Evolutionary conservation across 192 early-diverging fungal species (phyloP).

Genomic region (Linnemannia hyalina): DNA sequence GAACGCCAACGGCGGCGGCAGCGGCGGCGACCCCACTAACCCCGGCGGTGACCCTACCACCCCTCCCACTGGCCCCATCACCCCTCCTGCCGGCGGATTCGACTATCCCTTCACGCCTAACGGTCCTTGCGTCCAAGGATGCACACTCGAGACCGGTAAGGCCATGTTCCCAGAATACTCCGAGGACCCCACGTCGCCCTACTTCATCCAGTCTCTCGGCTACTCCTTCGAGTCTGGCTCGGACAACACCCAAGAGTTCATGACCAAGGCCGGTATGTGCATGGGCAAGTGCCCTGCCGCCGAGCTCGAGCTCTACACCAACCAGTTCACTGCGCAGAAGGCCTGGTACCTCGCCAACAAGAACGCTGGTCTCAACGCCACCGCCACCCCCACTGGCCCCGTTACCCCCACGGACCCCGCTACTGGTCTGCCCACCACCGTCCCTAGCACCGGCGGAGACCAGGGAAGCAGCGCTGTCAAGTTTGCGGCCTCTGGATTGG

Average conservation of each 20-base stretch:
- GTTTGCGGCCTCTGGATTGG: constrained; percentile 14
- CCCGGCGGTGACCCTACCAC: background rate
- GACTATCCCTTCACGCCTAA: constrained; percentile 26
- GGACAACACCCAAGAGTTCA: constrained; percentile 13
- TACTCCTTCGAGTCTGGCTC: constrained; percentile 22
- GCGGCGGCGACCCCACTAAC: background rate
- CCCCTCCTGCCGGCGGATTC: constrained; percentile 20
- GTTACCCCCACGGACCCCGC: background rate
- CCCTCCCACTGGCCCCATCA: background rate
- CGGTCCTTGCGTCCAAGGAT: constrained; percentile 21
- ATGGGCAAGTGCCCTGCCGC: constrained; percentile 9
- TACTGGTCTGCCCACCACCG: background rate
- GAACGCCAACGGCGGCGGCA: background rate
- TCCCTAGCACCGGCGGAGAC: background rate
- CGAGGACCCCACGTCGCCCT: constrained; percentile 28
- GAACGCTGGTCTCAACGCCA: background rate
- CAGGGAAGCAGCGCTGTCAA: background rate
- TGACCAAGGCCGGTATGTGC: constrained; percentile 25
- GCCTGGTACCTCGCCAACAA: constrained; percentile 14
- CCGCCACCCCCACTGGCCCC: constrained; percentile 7
- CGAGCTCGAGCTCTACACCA: constrained; percentile 13
- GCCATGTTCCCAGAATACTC: constrained; percentile 26
- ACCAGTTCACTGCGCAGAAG: constrained; percentile 18
- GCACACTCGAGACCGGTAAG: constrained; percentile 19
- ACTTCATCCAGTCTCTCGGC: constrained; percentile 17